These are phyloP conservation scores for Flaveria trinervia DNA, from an alignment of 129 eudicot genomes.

Conservation along the genomic window DNA sequence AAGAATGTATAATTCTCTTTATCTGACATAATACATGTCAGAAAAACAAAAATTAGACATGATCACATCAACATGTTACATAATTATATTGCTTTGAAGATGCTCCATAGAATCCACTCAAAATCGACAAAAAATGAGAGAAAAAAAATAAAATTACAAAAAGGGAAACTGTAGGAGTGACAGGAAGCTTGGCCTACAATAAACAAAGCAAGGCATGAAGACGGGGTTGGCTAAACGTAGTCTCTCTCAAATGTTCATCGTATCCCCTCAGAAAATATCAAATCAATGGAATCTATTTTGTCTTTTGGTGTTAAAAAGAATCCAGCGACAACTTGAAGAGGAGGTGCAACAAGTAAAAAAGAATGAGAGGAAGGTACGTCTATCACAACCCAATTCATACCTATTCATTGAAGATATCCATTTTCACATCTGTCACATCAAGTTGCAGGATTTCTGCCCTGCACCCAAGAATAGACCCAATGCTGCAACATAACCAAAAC, in stretches of 20 bases:
- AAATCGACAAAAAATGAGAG: neutral
- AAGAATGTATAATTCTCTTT: neutral
- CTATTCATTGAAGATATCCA: conserved; percentile 54
- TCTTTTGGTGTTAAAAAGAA: too few relatives aligned
- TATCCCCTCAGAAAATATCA: too few relatives aligned
- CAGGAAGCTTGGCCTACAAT: neutral
- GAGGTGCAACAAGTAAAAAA: too few relatives aligned
- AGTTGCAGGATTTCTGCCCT: conserved; percentile 95
- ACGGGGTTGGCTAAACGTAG: too few relatives aligned
- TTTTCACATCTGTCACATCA: conserved; percentile 96
- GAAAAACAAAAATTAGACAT: neutral
- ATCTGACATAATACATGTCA: neutral
- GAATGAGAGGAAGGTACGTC: too few relatives aligned
- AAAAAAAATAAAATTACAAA: neutral
- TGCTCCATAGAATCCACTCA: neutral
- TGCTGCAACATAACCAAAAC: conserved; percentile 45
- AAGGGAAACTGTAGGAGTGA: neutral
- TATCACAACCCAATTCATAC: too few relatives aligned
- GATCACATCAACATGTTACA: neutral
- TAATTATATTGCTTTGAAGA: neutral
- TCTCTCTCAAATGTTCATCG: too few relatives aligned
- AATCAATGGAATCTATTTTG: too few relatives aligned
- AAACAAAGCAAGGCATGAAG: neutral
- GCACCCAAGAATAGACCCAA: conserved; percentile 94
- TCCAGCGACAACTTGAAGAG: too few relatives aligned